Percentiles rank a stretch among this genome's conserved stretches.
phyloP scores from a whole-genome alignment of 2,329 filamentous ascomycete genomes.

The Colletotrichum tropicale region DNA sequence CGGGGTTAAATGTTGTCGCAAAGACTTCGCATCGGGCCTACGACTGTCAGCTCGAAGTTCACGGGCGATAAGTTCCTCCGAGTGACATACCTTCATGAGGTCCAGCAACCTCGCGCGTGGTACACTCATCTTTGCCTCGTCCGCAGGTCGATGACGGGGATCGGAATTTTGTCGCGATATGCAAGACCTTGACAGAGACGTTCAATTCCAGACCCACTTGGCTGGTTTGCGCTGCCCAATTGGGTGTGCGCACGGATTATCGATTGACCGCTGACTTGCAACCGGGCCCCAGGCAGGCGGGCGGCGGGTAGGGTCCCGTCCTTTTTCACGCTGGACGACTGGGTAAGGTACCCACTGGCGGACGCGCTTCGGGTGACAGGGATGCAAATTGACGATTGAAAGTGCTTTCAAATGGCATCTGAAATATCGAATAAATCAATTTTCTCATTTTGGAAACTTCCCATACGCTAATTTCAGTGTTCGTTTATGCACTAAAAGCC shows the following conservation, averaged over 20 bases:
- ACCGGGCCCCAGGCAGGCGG: neutral
- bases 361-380: neutral
- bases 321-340: neutral
- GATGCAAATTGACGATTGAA: neutral
- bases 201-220: neutral
- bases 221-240: neutral
- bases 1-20: slow-evolving; percentile 88
- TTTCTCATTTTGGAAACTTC: neutral
- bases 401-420: neutral
- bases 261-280: neutral
- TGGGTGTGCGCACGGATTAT: neutral
- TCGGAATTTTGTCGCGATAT: slow-evolving; percentile 5
- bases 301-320: neutral
- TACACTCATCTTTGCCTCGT: slow-evolving; percentile 61
- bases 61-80: neutral
- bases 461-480: neutral
- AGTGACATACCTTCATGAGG: slow-evolving; percentile 73
- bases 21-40: slow-evolving; percentile 93
- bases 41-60: neutral
- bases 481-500: neutral
- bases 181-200: slow-evolving; percentile 3
- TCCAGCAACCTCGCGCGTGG: slow-evolving; percentile 68
- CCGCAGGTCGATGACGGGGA: slow-evolving; percentile 9
- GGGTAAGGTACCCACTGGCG: neutral
- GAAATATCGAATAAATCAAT: neutral